Base-by-base conservation (phyloP, 805 yeast species). In the Saccharomycopsis javanensis region DNA sequence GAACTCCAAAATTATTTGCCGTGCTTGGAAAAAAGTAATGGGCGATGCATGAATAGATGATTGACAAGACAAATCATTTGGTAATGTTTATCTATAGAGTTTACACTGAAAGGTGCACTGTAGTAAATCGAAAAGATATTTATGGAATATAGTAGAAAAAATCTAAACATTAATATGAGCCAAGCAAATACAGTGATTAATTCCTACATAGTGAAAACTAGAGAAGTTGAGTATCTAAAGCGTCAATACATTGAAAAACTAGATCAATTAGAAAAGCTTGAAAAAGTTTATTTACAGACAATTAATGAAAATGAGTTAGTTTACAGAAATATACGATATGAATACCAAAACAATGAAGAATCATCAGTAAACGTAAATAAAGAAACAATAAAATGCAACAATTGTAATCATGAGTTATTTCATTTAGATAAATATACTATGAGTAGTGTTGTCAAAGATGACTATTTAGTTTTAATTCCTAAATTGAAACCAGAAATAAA, bases 201-300 rank as follows among this genome's bases (percentile, higher is more conserved):
- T 13, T 35, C 55, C 5, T 16, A 55, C 11, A 62, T 64, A 5
- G 63, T 66, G 42, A 76, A 75, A 62, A 72, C 73, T 33, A 66
- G 66, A 46, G 77, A 77, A 59, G 64, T 77, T 23, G 76, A 72
- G 27, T 58, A 54, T 2, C 61, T 64, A 34, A 65, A 67, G 42
- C 50, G 56, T 16, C 57, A 61, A n/a, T 69, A 67, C 35, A 53
- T 57, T 5, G 57, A 58, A 2, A 64, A 64, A 25, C 34, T 68
- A 23, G 51, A 18, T 7, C 34, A 54, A 8, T 51, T 69, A 13
- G 67, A 68, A 4, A 53, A 55, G 20, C 52, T 69, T 6, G 65
- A 64, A 33, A 51, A 42, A 4, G 23, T 37, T 4, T 56, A 65
- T 15, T 60, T 57, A 10, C 28, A 54, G 31, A 54, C 31, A 6